Percentiles rank a stretch among this genome's conserved stretches.
Evolutionary conservation across 352 stramenopile species (phyloP).

Genomic region (Globisporangium nagaii): DNA sequence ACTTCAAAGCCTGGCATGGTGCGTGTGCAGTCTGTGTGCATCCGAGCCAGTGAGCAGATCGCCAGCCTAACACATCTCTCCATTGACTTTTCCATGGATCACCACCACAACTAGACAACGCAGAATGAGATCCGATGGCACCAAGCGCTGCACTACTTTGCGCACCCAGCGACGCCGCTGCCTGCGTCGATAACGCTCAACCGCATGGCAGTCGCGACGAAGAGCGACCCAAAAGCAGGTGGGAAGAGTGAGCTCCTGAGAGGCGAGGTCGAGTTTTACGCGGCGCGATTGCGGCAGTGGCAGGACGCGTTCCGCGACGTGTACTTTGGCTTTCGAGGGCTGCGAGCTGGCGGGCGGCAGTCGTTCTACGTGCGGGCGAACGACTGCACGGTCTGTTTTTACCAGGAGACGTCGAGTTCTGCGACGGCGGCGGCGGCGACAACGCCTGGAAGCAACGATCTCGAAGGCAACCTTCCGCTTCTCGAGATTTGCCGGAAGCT

Average conservation of each 20-base stretch:
- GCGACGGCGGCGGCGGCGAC: neutral
- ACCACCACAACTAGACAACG: neutral
- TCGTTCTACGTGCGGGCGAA: conserved; percentile 59
- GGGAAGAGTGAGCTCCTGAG: conserved; percentile 27
- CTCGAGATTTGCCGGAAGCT: conserved; percentile 31
- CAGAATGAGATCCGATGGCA: conserved; percentile 50
- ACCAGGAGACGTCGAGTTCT: conserved; percentile 12
- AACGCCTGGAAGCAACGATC: too few species aligned
- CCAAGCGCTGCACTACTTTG: conserved; percentile 57
- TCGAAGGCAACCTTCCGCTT: conserved; percentile 14
- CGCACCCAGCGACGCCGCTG: conserved; percentile 47
- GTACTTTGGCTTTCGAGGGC: conserved; percentile 55
- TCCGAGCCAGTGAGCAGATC: neutral
- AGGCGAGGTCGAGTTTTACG: conserved; percentile 61
- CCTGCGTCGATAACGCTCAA: conserved; percentile 48
- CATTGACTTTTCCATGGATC: neutral
- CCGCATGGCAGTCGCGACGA: conserved; percentile 20
- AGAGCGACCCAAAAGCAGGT: conserved; percentile 18
- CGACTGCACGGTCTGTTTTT: conserved; percentile 62
- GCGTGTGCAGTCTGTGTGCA: too few species aligned
- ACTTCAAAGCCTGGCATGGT: neutral
- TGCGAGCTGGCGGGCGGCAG: neutral
- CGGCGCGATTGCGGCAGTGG: conserved; percentile 48
- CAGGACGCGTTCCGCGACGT: conserved; percentile 62
- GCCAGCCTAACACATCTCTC: neutral